phyloP scores from a whole-genome alignment of 345 rosid species.

The Lepidium africanum region DNA sequence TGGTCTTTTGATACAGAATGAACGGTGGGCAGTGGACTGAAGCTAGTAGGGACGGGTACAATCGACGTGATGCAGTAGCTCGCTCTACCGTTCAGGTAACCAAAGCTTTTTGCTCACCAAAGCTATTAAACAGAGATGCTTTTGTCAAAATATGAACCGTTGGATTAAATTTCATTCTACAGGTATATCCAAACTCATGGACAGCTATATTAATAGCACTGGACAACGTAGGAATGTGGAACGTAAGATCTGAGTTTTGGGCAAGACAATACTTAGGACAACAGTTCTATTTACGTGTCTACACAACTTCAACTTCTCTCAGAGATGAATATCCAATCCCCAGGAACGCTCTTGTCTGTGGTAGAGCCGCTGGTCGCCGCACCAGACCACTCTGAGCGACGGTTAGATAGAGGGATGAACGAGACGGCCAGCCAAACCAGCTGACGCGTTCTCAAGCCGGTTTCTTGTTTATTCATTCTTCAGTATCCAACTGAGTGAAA shows the following conservation, averaged over 20 bases:
- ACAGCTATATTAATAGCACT: conserved; percentile 77
- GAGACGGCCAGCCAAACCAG: conserved; percentile 21
- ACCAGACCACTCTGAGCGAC: conserved; percentile 57
- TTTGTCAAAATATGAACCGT: background rate
- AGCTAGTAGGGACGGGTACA: conserved; percentile 59
- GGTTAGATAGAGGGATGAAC: conserved; percentile 9
- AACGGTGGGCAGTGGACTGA: conserved; percentile 89
- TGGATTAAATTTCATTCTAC: conserved; percentile 6
- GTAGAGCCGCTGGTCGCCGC: conserved; percentile 60
- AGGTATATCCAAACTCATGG: conserved; percentile 95
- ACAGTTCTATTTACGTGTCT: conserved; percentile 78
- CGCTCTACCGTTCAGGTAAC: conserved; percentile 77
- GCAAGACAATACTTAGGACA: conserved; percentile 95
- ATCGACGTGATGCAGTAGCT: conserved; percentile 73
- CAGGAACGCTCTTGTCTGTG: conserved; percentile 78
- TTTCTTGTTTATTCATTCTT: conserved; percentile 17
- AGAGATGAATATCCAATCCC: conserved; percentile 92
- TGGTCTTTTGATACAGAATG: conserved; percentile 50
- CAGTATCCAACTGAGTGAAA: background rate
- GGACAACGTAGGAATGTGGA: conserved; percentile 98
- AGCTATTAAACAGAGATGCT: background rate
- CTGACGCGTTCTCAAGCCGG: background rate
- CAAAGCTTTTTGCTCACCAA: background rate
- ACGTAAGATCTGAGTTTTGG: conserved; percentile 87
- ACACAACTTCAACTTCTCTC: conserved; percentile 61